Percentiles rank a stretch among this genome's conserved stretches.
phyloP scores from a whole-genome alignment of 2,329 filamentous ascomycete species.

The Sclerotinia spermophila region DNA sequence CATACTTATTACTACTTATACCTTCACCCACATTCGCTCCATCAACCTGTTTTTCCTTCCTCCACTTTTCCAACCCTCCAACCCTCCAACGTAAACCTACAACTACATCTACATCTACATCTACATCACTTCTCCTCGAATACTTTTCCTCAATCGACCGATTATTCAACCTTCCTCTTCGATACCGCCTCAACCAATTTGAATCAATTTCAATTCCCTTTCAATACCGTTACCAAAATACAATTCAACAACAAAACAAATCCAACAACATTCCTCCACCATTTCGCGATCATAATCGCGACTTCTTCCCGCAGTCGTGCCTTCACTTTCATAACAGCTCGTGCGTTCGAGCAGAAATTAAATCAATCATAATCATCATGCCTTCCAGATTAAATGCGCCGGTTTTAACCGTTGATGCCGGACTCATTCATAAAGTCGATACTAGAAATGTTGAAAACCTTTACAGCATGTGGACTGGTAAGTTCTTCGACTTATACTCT shows the following conservation, averaged over 20 bases:
- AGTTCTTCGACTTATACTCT: no score
- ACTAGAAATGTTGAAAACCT: slow-evolving; percentile 89
- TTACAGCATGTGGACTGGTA: slow-evolving; percentile 96
- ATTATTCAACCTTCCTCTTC: not conserved
- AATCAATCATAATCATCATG: slow-evolving; percentile 52
- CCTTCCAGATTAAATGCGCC: slow-evolving; percentile 78
- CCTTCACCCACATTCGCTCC: slow-evolving; percentile 7
- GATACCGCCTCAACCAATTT: not conserved
- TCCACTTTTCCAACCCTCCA: not conserved
- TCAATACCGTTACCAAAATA: not conserved
- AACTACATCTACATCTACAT: not conserved
- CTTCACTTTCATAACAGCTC: slow-evolving; percentile 31
- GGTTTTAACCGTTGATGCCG: slow-evolving; percentile 86
- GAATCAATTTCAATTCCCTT: not conserved
- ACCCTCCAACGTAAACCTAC: not conserved
- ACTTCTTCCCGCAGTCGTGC: slow-evolving; percentile 32
- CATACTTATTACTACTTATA: not conserved
- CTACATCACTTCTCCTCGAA: not conserved
- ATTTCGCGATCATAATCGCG: slow-evolving; percentile 34
- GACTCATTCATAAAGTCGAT: slow-evolving; percentile 91
- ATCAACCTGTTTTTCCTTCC: not conserved
- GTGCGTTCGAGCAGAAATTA: slow-evolving; percentile 33
- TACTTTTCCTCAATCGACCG: not conserved
- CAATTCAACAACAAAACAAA: not conserved
- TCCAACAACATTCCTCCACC: slow-evolving; percentile 13